Base-by-base conservation (phyloP, 495 filamentous ascomycete genomes). In the Penicillium nucicola region DNA sequence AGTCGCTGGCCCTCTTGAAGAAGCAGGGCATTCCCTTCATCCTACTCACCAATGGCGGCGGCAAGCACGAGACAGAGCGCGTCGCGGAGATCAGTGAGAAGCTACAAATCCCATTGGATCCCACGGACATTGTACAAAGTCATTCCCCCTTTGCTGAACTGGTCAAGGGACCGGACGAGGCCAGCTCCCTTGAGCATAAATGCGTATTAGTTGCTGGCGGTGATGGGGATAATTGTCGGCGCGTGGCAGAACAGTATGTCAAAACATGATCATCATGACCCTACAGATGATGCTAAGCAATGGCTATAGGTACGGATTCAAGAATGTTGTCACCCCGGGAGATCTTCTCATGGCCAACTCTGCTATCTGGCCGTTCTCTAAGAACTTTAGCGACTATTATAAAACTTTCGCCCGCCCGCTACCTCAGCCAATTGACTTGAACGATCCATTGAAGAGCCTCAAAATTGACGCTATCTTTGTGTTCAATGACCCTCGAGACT, bases 401-500 rank as follows among this genome's bases (percentile, higher is more conserved):
- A 68, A 75, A 36, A 64, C 65, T 8, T 83, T 83, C 42, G 75
- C 86, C 17, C 77, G 78, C 8, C 86, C 88, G 1, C 77, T 93
- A 3, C 66, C 70, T 1, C 61, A 65, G 23, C 61, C 61, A 6
- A 43, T 65, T 12, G 64, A 74, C 50, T 56, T 64, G 0, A 60
- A 46, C 13, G 58, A 76, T 22, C 76, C 75, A 0, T 55, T 63
- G 0, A 70, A 69, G 13, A 71, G 77, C 28, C 72, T 90, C 33
- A 86, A 88, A 53, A 82, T 97, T 57, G 85, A 89, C 61, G 90
- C 91, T 14, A 81, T 98, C 40, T 83, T 96, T 62, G 84, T 96
- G 28, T 95, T 86, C 74, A 89, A 92, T 66, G 90, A 95, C 67
- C 89, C 93, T 10, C 81, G 93, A 20, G 92, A 97, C 75, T 97